Base-by-base conservation (phyloP, 345 rosid species). In the Ricinus communis region DNA sequence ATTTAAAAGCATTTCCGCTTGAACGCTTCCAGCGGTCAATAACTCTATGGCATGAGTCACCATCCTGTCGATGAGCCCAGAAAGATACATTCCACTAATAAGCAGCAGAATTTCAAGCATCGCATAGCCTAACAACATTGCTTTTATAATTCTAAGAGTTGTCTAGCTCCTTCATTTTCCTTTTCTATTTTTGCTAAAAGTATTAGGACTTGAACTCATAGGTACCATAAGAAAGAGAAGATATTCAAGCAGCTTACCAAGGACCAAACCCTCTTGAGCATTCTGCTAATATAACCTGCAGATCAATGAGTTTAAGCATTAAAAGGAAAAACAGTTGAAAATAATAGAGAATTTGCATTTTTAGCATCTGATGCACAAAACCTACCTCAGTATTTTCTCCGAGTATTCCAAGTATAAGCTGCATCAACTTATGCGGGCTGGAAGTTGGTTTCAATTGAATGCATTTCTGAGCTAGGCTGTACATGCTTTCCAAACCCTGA, bases 181-280 rank as follows among this genome's bases (percentile, higher is more conserved):
- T 21, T 24, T 2, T 53, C 22, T 53, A 1, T 4, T n/a, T n/a
- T 9, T 11, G 24, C n/a, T n/a, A 27, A n/a, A 57, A 69, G 45
- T 16, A 11, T 19, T 4, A 49, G 40, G 16, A 52, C 27, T 38
- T 45, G 4, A 54, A 41, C 21, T 47, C 6, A 45, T 28, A 27
- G 6, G 31, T 33, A 21, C 40, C 36, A 21, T 30, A 19, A 52
- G 38, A 63, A 63, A 56, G 59, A 46, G 45, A 61, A 53, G 63
- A 65, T 27, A 77, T 22, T 50, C 21, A 49, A 38, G 73, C 31
- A 73, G 74, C 93, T 83, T 77, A 95, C 97, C 99, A 92, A 81
- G 97, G 90, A 72, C 97, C 97, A 84, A 90, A 95, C 52, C 87
- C 97, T 82, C 84, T 90, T 50, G 93, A 87, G 82, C 97, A 95